These are phyloP conservation scores for Silybum marianum DNA, from an alignment of 129 eudicot species.

Conservation along the genomic window DNA sequence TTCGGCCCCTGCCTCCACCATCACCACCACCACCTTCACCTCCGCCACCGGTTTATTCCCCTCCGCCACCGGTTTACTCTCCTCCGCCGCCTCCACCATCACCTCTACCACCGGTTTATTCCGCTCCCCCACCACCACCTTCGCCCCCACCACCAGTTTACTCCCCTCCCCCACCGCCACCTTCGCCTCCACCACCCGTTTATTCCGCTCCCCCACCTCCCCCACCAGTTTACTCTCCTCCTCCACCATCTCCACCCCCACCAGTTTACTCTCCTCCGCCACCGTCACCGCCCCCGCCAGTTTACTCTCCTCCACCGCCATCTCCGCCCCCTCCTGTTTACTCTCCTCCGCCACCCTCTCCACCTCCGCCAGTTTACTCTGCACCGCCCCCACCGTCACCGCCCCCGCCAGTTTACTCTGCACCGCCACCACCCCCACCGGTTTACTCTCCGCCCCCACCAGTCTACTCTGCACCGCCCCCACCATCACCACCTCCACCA, in stretches of 20 bases:
- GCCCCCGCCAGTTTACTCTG: conserved; percentile 25
- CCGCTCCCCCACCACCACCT: conserved; percentile 36
- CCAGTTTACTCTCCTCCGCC: conserved; percentile 1
- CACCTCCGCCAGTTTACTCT: conserved; percentile 29
- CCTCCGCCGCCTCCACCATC: conserved; percentile 25
- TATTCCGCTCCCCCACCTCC: conserved; percentile 36
- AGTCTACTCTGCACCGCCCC: conserved; percentile 35
- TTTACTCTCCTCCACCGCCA: conserved; percentile 31
- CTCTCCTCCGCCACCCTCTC: conserved; percentile 40
- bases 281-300: conserved; percentile 17
- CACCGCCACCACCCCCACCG: conserved; percentile 44
- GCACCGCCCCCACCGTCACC: conserved; percentile 35
- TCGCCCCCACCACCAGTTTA: conserved; percentile 20
- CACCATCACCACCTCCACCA: conserved; percentile 27
- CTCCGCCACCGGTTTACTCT: conserved; percentile 20
- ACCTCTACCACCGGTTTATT: conserved; percentile 14
- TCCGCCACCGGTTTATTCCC: conserved; percentile 17
- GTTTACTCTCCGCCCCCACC: conserved; percentile 42
- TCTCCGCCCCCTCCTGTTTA: conserved; percentile 43
- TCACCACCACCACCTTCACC: conserved; percentile 24
- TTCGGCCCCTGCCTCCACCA: conserved; percentile 40
- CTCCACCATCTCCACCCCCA: conserved; percentile 11
- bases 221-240: conserved; percentile 32
- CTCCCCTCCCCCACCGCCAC: conserved; percentile 32
- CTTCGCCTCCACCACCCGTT: conserved; percentile 37